Percentiles rank a stretch among this genome's conserved stretches.
Evolutionary conservation across 2,329 filamentous ascomycete species (phyloP).

Genomic region (Cercospora janseana): DNA sequence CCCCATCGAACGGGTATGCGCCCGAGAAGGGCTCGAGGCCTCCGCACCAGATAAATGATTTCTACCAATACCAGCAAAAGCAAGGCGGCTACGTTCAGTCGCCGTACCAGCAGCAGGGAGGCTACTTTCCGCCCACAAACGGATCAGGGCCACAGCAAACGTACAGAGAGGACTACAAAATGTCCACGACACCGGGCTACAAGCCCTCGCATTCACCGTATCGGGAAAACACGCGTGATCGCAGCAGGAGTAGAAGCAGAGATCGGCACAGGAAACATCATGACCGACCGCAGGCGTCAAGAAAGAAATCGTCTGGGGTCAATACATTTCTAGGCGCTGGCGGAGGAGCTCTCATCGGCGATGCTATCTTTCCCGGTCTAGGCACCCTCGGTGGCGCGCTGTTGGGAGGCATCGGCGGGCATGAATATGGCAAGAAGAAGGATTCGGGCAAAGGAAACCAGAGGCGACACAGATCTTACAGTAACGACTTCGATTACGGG

Average conservation of each 20-base stretch:
- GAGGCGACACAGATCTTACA: conserved; percentile 19
- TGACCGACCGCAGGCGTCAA: conserved; percentile 16
- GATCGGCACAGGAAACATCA: conserved; percentile 24
- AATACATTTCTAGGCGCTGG: conserved; percentile 48
- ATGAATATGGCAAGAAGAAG: conserved; percentile 41
- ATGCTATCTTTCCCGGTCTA: conserved; percentile 41
- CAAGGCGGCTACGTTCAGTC: conserved; percentile 18
- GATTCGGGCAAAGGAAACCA: conserved; percentile 23
- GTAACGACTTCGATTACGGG: conserved; percentile 20
- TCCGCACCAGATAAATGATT: conserved; percentile 11
- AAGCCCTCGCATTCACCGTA: conserved; percentile 22
- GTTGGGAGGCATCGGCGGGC: conserved; percentile 44
- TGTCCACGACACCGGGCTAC: conserved; percentile 20
- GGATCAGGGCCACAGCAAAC: conserved; percentile 19
- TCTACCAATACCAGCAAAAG: conserved; percentile 22
- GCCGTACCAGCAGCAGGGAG: conserved; percentile 11
- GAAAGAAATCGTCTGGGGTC: conserved; percentile 29
- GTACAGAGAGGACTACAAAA: conserved; percentile 17
- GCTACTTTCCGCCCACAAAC: background rate
- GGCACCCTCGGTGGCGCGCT: conserved; percentile 42
- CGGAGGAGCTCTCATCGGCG: conserved; percentile 46
- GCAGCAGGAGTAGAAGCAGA: conserved; percentile 22
- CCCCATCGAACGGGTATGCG: conserved; percentile 24
- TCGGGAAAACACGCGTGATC: conserved; percentile 17
- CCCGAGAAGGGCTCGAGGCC: conserved; percentile 21